Conservation (phyloP, 345 rosid genomes). For the Ceriops decandra region DNA sequence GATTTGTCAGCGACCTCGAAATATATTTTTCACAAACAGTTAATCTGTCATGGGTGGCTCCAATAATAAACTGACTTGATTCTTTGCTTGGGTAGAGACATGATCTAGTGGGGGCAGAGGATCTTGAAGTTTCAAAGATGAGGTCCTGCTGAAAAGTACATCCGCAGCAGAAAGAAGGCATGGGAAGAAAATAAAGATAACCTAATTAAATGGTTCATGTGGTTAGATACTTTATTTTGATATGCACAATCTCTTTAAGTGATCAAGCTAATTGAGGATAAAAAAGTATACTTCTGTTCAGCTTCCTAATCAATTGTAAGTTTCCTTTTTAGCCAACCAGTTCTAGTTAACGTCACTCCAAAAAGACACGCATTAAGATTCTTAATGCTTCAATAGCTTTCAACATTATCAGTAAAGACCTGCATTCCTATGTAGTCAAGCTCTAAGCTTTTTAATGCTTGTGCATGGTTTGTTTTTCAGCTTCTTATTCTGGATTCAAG, state of each 20-base stretch:
- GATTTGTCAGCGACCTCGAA: constrained; percentile 48
- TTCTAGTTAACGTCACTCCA: not conserved
- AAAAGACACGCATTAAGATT: not conserved
- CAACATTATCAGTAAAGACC: not conserved
- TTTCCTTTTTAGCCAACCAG: no score
- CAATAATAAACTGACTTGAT: constrained; percentile 51
- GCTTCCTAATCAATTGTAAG: not conserved
- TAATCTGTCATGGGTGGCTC: constrained; percentile 29
- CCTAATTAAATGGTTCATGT: constrained; percentile 5
- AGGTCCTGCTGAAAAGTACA: constrained; percentile 41
- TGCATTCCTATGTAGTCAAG: no score
- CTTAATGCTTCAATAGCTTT: not conserved
- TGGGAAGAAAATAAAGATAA: constrained; percentile 9
- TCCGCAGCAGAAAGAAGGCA: constrained; percentile 13
- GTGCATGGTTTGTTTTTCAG: not conserved
- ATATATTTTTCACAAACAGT: constrained; percentile 38
- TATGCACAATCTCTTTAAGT: no score
- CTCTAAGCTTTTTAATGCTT: no score
- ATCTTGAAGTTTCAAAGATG: constrained; percentile 36
- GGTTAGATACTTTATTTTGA: not conserved
- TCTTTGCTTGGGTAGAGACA: constrained; percentile 42
- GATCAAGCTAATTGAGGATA: constrained; percentile 3
- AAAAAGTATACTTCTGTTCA: not conserved
- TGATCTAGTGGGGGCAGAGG: constrained; percentile 44
- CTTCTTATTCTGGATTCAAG: not conserved